Conservation (phyloP, 345 rosid genomes). For the Gossypium sturtianum region DNA sequence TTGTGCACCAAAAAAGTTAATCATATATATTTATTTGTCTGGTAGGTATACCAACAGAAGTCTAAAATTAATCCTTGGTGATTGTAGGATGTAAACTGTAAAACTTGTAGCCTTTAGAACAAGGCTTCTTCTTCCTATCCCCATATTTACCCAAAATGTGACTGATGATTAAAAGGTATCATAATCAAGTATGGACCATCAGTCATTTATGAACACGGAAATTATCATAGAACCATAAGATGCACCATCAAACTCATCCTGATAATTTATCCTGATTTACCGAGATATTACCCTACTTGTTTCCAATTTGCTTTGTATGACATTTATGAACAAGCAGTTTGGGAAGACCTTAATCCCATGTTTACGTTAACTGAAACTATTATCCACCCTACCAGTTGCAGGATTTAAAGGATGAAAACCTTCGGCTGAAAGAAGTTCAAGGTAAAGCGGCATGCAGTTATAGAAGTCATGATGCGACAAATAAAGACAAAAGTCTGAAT, state of each 20-base stretch:
- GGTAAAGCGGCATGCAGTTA: constrained; percentile 29
- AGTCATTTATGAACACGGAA: not conserved
- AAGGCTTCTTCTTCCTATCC: not conserved
- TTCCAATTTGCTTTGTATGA: not conserved
- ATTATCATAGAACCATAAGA: not conserved
- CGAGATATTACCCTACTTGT: not conserved
- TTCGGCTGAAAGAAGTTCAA: constrained; percentile 34
- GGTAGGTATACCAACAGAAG: not conserved
- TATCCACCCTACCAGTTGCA: constrained; percentile 36
- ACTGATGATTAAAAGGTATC: not conserved
- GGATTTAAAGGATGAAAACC: constrained; percentile 50
- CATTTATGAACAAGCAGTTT: not conserved
- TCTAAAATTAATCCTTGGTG: not conserved
- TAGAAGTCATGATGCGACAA: constrained; percentile 21
- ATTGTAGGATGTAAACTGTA: not conserved
- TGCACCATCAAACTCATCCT: not conserved
- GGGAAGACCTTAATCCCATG: not conserved
- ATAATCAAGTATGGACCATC: not conserved
- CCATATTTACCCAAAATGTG: not conserved
- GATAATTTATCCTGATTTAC: not conserved
- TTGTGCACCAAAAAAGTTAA: too few relatives aligned
- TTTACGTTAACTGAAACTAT: not conserved
- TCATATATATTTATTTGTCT: not conserved
- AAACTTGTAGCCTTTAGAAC: not conserved
- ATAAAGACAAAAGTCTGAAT: constrained; percentile 7